These are phyloP conservation scores for Volvox africanus DNA, from an alignment of 139 green algal genomes.

Conservation along the genomic window DNA sequence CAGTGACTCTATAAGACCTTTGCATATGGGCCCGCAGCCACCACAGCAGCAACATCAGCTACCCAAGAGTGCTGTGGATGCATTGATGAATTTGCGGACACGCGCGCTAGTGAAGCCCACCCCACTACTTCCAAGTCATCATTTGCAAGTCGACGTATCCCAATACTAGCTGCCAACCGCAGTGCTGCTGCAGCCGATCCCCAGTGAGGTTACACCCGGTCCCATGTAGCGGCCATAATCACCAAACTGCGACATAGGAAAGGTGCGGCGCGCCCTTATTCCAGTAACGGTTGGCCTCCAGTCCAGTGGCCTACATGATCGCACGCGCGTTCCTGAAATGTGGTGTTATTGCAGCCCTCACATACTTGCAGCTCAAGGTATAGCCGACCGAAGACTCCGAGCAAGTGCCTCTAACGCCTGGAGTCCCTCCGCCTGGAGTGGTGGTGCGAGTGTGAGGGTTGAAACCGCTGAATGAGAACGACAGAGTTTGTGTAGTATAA, in stretches of 20 bases:
- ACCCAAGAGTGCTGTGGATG: neutral
- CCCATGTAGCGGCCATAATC: neutral
- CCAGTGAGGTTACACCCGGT: neutral
- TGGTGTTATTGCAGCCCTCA: too few relatives aligned
- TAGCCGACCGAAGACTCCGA: conserved; percentile 58
- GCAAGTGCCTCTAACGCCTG: conserved; percentile 74
- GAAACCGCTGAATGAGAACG: too few relatives aligned
- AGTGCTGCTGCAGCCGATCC: neutral
- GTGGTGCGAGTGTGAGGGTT: too few relatives aligned
- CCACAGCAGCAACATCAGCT: conserved; percentile 4
- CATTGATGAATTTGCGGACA: neutral
- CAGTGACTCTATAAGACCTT: conserved; percentile 39
- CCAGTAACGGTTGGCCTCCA: too few relatives aligned
- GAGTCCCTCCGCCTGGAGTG: conserved; percentile 78
- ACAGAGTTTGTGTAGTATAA: too few relatives aligned
- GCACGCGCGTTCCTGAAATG: too few relatives aligned
- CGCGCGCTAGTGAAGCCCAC: neutral
- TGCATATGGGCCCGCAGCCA: conserved; percentile 25
- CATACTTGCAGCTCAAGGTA: too few relatives aligned
- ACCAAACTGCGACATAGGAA: neutral
- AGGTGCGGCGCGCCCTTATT: too few relatives aligned
- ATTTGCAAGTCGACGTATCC: neutral
- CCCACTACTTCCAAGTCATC: too few relatives aligned
- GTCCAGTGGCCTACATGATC: too few relatives aligned
- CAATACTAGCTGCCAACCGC: too few relatives aligned